phyloP scores from a whole-genome alignment of 192 early-diverging fungal genomes.

The Mortierella claussenii region DNA sequence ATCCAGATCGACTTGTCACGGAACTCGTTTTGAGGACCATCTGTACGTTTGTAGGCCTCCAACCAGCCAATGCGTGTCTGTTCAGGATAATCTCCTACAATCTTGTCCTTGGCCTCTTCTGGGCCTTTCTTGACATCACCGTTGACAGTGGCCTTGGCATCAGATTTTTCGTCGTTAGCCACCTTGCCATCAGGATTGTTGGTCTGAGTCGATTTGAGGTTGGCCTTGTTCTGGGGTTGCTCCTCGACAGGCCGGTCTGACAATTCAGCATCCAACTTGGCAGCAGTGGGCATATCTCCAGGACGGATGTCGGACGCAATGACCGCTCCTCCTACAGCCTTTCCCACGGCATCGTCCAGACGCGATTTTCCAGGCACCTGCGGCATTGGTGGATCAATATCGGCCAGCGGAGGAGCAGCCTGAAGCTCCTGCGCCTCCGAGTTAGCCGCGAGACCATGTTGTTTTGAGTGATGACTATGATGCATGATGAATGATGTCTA shows the following conservation, averaged over 20 bases:
- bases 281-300: slow-evolving; percentile 16
- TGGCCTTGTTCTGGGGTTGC: not conserved
- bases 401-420: not conserved
- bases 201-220: not conserved
- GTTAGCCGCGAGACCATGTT: too few species aligned
- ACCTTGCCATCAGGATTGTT: not conserved
- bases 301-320: slow-evolving; percentile 42
- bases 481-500: too few species aligned
- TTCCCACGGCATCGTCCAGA: slow-evolving; percentile 25
- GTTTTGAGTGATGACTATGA: too few species aligned
- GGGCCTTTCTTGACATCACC: slow-evolving; percentile 1
- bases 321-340: slow-evolving; percentile 38
- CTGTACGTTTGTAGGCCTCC: slow-evolving; percentile 46
- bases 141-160: slow-evolving; percentile 3
- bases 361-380: slow-evolving; percentile 25
- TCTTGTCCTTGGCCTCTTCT: slow-evolving; percentile 19
- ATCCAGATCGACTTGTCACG: slow-evolving; percentile 52
- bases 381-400: slow-evolving; percentile 3
- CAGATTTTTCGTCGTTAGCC: not conserved
- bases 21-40: slow-evolving; percentile 46
- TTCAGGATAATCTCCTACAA: slow-evolving; percentile 19
- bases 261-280: slow-evolving; percentile 25
- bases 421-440: too few species aligned
- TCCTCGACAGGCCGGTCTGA: not conserved
- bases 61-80: slow-evolving; percentile 40